Base-by-base conservation (phyloP, 768 basidiomycete species). In the Tephrocybe rancida region DNA sequence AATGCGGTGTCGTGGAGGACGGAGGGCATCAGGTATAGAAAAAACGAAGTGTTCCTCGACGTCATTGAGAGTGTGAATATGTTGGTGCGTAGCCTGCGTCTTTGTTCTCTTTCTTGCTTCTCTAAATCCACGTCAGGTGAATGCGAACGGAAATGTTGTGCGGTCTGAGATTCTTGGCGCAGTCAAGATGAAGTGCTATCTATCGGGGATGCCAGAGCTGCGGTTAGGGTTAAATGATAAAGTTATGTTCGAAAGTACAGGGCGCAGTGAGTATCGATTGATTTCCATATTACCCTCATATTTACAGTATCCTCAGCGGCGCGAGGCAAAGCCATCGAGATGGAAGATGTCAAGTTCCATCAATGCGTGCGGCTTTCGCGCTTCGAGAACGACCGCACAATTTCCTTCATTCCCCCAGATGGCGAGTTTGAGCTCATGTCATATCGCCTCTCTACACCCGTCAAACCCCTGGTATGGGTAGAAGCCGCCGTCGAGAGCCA, bases 301-400 rank as follows among this genome's bases (percentile, higher is more conserved):
- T 21, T 21, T 24, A 38, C 52, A 24, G 22, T 27, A 25, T 26
- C 24, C 43, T 26, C 69, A 88, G 92, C 93, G 21, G 87, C 94
- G 0, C 85, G 96, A 11, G 96, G 96, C 11, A 99, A 98, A 72
- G 89, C 97, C 2, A 97, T 99, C 61, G 97, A 99, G 73, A 97
- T 99, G 91, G 97, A 99, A 69, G 97, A 98, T 64, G 93, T 98
- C 75, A 98, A 98, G 70, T 99, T 99, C 76, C 97, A 99, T 67
- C 97, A 99, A 79, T 99, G 97, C 64, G 97, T 98, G 10, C 92
- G 97, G 9, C 81, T 99, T 21, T 90, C 95, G 9, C 86, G 96
- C 6, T 99, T 99, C 66, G 97, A 99, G 67, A 98, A 97, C 70
- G 96, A 99, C 73, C 88, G 97, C 55, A 98, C 96, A 0, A 99